Evolutionary conservation across 176 grass and related monocot species (phyloP).

Genomic region (Triticum dicoccoides): DNA sequence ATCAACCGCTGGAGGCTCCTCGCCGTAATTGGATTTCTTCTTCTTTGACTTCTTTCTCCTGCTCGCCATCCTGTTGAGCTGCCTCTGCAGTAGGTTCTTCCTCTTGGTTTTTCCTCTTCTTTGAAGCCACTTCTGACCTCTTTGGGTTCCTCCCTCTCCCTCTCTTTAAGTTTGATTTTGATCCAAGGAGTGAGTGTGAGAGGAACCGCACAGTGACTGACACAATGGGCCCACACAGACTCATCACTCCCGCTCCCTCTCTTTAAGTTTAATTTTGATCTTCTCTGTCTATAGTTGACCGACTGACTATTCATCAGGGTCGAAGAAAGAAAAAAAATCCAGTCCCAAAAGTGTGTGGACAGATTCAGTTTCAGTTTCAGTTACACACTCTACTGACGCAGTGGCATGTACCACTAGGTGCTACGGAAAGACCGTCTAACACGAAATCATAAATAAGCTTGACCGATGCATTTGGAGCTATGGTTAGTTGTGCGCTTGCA

Average conservation of each 20-base stretch:
- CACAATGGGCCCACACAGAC: neutral
- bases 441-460: no score
- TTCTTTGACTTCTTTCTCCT: no score
- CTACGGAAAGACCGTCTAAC: no score
- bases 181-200: neutral
- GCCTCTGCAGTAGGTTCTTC: no score
- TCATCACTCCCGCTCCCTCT: neutral
- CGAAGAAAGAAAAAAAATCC: neutral
- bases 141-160: no score
- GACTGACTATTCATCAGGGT: neutral
- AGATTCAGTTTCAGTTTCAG: neutral
- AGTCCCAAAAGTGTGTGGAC: neutral
- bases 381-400: neutral
- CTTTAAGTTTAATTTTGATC: neutral
- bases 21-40: no score
- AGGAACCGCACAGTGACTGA: neutral
- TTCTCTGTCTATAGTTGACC: neutral
- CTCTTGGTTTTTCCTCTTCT: no score
- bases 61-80: no score
- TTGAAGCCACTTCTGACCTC: no score
- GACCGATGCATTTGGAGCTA: neutral
- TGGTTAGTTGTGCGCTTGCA: conserved; percentile 9
- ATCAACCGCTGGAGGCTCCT: no score
- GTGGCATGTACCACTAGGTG: no score
- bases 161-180: no score